These are phyloP conservation scores for Kodamaea kakaduensis DNA, from an alignment of 805 yeast species.

Conservation along the genomic window DNA sequence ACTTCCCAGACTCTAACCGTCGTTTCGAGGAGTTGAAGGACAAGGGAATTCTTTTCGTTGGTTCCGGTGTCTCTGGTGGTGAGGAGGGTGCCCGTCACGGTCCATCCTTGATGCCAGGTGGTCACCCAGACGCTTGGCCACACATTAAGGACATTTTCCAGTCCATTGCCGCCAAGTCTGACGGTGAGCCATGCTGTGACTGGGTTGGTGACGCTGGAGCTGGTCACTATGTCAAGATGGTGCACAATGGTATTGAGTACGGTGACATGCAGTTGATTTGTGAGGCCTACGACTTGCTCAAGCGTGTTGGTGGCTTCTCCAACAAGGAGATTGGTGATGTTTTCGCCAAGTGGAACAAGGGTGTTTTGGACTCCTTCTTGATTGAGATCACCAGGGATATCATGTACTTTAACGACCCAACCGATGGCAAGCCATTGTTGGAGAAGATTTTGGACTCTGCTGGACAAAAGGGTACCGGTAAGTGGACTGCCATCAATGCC, in stretches of 20 bases:
- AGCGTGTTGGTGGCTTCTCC: slow-evolving; percentile 86
- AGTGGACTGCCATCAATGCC: slow-evolving; percentile 99
- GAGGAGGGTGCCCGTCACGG: slow-evolving; percentile 99
- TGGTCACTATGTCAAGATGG: slow-evolving; percentile 99
- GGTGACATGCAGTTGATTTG: slow-evolving; percentile 99
- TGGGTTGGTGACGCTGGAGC: slow-evolving; percentile 99
- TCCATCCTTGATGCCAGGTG: slow-evolving; percentile 99
- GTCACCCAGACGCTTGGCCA: slow-evolving; percentile 97
- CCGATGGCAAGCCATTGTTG: slow-evolving; percentile 86
- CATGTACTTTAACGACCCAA: slow-evolving; percentile 76
- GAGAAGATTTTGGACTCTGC: slow-evolving; percentile 97
- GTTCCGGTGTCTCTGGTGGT: slow-evolving; percentile 99
- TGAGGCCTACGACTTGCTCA: slow-evolving; percentile 95
- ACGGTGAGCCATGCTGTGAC: slow-evolving; percentile 99
- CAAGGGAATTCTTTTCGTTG: slow-evolving; percentile 89
- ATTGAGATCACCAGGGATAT: slow-evolving; percentile 96
- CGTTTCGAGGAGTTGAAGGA: slow-evolving; percentile 84
- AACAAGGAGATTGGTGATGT: slow-evolving; percentile 93
- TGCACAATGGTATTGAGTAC: slow-evolving; percentile 98
- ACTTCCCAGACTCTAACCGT: slow-evolving; percentile 98
- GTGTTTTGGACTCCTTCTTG: slow-evolving; percentile 95
- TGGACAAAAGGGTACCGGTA: slow-evolving; percentile 99
- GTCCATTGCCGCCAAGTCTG: slow-evolving; percentile 90
- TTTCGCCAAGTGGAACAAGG: slow-evolving; percentile 90
- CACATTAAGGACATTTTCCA: slow-evolving; percentile 96